Percentiles rank a stretch among this genome's conserved stretches.
Conservation (phyloP, 306 rosid species). For the Rubus idaeus region DNA sequence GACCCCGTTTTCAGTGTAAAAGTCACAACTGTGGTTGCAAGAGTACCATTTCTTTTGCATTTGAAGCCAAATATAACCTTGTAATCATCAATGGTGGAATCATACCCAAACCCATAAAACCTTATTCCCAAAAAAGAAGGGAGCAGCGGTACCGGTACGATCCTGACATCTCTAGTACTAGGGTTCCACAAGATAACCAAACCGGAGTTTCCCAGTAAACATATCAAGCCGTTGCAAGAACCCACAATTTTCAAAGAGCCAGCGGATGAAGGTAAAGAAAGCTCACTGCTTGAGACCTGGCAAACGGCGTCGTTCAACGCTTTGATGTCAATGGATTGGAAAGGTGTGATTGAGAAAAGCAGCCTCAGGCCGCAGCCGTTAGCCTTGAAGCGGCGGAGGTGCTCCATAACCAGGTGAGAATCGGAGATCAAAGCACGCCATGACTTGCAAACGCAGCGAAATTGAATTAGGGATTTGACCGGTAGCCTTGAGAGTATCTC, state of each 20-base stretch:
- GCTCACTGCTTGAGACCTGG: neutral
- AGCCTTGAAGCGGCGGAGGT: neutral
- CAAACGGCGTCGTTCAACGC: neutral
- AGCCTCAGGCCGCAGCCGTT: neutral
- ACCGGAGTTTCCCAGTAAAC: neutral
- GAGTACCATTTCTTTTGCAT: neutral
- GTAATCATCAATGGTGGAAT: neutral
- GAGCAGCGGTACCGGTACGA: too few species aligned
- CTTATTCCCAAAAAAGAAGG: too few species aligned
- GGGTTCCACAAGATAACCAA: neutral
- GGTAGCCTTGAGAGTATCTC: constrained; percentile 6
- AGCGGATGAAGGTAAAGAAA: neutral
- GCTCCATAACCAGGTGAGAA: neutral
- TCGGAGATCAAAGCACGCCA: neutral
- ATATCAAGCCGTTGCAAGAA: neutral
- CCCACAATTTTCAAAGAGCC: neutral
- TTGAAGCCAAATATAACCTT: neutral
- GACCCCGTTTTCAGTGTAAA: neutral
- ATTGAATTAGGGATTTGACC: neutral
- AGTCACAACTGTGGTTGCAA: neutral
- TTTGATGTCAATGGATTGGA: neutral
- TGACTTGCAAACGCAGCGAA: constrained; percentile 3
- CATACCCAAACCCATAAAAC: constrained; percentile 6
- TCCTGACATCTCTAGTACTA: neutral
- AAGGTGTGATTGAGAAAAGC: neutral